phyloP scores from a whole-genome alignment of 2,329 filamentous ascomycete species.

The Lasiodiplodia sp. region DNA sequence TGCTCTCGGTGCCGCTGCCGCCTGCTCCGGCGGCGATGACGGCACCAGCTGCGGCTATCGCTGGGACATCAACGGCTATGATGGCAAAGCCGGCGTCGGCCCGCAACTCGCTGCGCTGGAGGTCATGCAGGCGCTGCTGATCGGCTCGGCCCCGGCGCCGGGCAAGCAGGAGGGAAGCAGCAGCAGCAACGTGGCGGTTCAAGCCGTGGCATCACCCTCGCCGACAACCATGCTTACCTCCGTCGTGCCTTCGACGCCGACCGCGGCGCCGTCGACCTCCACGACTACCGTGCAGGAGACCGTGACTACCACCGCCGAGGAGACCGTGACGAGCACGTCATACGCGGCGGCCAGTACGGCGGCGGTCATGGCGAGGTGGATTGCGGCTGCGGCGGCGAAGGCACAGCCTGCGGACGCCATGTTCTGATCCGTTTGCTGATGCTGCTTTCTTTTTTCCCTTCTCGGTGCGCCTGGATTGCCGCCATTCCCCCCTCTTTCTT shows the following conservation, averaged over 20 bases:
- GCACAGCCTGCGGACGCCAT: conserved; percentile 14
- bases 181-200: neutral
- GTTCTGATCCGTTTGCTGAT: neutral
- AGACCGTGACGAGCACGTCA: neutral
- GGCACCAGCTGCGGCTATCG: conserved; percentile 55
- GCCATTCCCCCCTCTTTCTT: neutral
- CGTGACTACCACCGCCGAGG: neutral
- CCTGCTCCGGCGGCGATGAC: conserved; percentile 59
- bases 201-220: neutral
- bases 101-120: conserved; percentile 67
- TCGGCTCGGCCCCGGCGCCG: conserved; percentile 5
- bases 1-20: conserved; percentile 62
- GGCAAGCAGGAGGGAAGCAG: neutral
- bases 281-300: neutral
- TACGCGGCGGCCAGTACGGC: neutral
- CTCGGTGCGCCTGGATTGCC: neutral
- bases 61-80: conserved; percentile 54
- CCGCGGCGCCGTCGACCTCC: neutral
- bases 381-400: conserved; percentile 8
- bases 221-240: conserved; percentile 16
- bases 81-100: conserved; percentile 61
- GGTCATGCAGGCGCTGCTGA: conserved; percentile 55
- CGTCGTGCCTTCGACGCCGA: neutral
- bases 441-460: neutral
- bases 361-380: conserved; percentile 3